These are phyloP conservation scores for Ganoderma meredithae DNA, from an alignment of 1,284 basidiomycete genomes.

Conservation along the genomic window DNA sequence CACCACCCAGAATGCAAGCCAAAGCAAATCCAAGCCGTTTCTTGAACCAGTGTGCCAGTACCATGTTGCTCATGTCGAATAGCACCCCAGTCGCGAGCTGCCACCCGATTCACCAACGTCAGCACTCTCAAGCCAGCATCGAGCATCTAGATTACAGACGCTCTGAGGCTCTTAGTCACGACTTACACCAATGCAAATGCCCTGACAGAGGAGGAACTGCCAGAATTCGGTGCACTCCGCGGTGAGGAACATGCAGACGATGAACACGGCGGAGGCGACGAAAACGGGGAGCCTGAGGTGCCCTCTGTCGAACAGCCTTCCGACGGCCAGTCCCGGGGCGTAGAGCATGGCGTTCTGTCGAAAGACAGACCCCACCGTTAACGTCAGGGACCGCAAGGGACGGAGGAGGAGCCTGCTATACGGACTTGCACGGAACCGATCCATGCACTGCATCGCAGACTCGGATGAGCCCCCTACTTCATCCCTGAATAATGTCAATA, in stretches of 20 bases:
- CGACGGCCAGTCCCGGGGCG: not conserved
- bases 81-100: not conserved
- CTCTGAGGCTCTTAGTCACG: no score
- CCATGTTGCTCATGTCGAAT: not conserved
- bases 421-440: constrained; percentile 2
- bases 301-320: not conserved
- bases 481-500: not conserved
- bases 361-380: not conserved
- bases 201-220: constrained; percentile 2
- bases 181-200: not conserved
- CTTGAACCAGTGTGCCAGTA: constrained; percentile 53
- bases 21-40: constrained; percentile 47
- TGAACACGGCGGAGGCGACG: not conserved
- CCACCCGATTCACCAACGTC: no score
- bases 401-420: not conserved
- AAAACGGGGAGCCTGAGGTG: not conserved
- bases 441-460: not conserved
- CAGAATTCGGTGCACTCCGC: not conserved
- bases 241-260: not conserved
- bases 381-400: not conserved
- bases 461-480: not conserved
- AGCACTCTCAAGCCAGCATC: not conserved
- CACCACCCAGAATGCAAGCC: constrained; percentile 47
- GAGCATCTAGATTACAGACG: no score
- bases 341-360: not conserved